Percentiles rank a stretch among this genome's conserved stretches.
Evolutionary conservation across 305 asterid species (phyloP).

Genomic region (Fraxinus xanthoxyloides): DNA sequence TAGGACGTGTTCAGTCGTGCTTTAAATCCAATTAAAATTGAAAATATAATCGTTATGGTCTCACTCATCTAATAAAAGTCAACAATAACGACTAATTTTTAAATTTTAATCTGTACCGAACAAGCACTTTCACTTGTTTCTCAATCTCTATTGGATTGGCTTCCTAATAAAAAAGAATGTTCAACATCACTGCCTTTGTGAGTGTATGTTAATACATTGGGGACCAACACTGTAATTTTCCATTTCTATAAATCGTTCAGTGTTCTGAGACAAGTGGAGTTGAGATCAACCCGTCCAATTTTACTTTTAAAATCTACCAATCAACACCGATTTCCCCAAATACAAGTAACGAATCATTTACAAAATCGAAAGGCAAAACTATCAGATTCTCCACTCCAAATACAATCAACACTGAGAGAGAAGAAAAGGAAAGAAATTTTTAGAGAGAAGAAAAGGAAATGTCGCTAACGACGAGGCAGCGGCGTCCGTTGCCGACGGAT

Average conservation of each 20-base stretch:
- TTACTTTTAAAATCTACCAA: neutral
- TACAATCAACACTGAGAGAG: conserved; percentile 13
- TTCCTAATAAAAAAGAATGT: neutral
- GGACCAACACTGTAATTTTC: neutral
- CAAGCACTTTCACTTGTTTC: neutral
- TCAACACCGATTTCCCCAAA: neutral
- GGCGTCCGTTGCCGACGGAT: conserved; percentile 73
- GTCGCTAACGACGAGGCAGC: conserved; percentile 74
- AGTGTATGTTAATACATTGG: neutral
- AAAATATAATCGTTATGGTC: too few species aligned
- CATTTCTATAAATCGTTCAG: neutral
- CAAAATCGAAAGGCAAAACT: neutral
- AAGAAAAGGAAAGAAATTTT: conserved; percentile 23
- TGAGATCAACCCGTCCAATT: neutral
- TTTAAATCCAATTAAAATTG: too few species aligned
- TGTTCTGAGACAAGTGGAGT: neutral
- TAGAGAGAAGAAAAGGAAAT: conserved; percentile 27
- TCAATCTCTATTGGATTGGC: neutral
- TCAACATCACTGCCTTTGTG: neutral
- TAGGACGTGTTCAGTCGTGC: too few species aligned
- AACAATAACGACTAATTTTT: too few species aligned
- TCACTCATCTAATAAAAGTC: too few species aligned
- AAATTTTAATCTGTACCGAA: too few species aligned
- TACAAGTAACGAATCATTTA: neutral
- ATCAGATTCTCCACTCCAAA: neutral